These are phyloP conservation scores for Lagenidium sp. DNA, from an alignment of 352 stramenopile species.

Conservation along the genomic window DNA sequence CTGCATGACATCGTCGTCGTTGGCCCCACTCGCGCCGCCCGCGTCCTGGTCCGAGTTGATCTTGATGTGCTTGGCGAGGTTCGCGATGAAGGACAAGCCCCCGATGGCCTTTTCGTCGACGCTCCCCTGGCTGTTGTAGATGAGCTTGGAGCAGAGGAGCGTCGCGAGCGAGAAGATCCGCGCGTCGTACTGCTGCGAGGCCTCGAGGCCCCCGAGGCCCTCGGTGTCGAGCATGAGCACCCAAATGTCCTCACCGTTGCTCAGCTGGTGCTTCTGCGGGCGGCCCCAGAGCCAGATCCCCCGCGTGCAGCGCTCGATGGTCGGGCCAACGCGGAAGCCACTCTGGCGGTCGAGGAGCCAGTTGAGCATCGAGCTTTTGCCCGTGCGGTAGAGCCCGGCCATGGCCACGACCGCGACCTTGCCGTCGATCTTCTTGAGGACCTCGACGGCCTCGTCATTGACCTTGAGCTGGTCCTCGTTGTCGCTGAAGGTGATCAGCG, in stretches of 20 bases:
- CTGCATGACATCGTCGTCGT: slow-evolving; percentile 56
- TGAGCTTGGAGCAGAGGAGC: slow-evolving; percentile 79
- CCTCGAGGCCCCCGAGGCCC: slow-evolving; percentile 77
- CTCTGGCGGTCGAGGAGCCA: slow-evolving; percentile 63
- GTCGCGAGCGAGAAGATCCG: slow-evolving; percentile 83
- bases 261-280: slow-evolving; percentile 46
- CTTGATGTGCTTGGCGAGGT: slow-evolving; percentile 83
- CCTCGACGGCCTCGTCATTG: slow-evolving; percentile 61
- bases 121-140: slow-evolving; percentile 84
- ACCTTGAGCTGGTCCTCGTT: slow-evolving; percentile 73
- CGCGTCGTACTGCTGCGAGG: slow-evolving; percentile 78
- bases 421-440: slow-evolving; percentile 62
- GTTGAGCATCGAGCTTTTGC: slow-evolving; percentile 86
- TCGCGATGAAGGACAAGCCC: slow-evolving; percentile 81
- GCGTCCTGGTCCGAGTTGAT: slow-evolving; percentile 33
- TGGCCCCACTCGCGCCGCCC: not conserved
- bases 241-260: slow-evolving; percentile 57
- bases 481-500: slow-evolving; percentile 82
- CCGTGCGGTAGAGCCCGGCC: slow-evolving; percentile 81
- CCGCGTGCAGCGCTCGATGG: slow-evolving; percentile 75
- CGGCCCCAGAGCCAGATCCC: slow-evolving; percentile 84
- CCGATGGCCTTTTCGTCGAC: slow-evolving; percentile 83
- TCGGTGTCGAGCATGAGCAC: slow-evolving; percentile 86
- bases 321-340: slow-evolving; percentile 75
- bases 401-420: slow-evolving; percentile 77